phyloP scores from a whole-genome alignment of 2,329 filamentous ascomycete species.

The Fusarium pilosicola region DNA sequence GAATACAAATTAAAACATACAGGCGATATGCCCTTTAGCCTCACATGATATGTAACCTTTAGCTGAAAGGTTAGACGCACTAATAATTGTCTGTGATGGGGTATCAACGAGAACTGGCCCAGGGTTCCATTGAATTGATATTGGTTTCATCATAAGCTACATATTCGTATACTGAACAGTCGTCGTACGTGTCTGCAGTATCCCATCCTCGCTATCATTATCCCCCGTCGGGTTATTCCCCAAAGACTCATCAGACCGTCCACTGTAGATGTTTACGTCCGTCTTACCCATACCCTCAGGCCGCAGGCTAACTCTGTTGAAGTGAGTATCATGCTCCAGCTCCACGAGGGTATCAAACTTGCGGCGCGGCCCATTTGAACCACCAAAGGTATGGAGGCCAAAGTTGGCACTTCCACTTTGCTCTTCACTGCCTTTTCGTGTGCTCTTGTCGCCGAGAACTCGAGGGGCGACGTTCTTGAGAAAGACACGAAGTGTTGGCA shows the following conservation, averaged over 20 bases:
- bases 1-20: too few species aligned
- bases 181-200: conserved; percentile 4
- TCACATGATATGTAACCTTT: too few species aligned
- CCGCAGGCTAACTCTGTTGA: not conserved
- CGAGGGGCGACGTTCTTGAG: conserved; percentile 7
- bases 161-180: not conserved
- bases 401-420: not conserved
- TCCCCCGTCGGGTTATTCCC: not conserved
- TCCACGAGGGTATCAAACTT: conserved; percentile 15
- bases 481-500: conserved; percentile 8
- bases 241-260: not conserved
- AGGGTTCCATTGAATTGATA: not conserved
- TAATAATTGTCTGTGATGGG: too few species aligned
- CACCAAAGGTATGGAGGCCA: conserved; percentile 1
- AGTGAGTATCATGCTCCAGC: conserved; percentile 3
- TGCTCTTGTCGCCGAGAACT: conserved; percentile 7
- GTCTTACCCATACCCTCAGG: not conserved
- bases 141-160: not conserved
- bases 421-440: not conserved
- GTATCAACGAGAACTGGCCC: too few species aligned
- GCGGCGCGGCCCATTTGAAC: conserved; percentile 3
- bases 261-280: not conserved
- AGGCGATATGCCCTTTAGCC: too few species aligned
- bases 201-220: conserved; percentile 8
- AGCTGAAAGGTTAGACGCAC: too few species aligned